Base-by-base conservation (phyloP, 2,329 filamentous ascomycete genomes). In the Colletotrichum sp. region DNA sequence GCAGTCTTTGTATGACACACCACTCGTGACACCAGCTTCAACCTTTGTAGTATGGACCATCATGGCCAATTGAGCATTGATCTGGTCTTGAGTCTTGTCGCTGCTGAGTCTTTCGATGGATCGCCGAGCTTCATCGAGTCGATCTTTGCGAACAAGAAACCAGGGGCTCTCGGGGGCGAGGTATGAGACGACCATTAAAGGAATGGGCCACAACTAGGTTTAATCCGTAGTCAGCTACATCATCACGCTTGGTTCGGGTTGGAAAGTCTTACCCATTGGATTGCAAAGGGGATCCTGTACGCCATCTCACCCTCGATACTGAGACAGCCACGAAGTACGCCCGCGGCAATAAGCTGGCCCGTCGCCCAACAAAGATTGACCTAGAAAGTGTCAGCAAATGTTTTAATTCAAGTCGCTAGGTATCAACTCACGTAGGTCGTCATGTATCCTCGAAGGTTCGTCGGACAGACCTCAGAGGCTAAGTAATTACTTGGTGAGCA, bases 1-100 rank as follows among this genome's bases (percentile, higher is more conserved):
- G 76, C 86, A 88, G 78, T 89, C 86, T 31, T 78, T 63, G 76
- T 89, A 90, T 0, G 79, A 82, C 2, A 83, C 83, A 4, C 86
- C 86, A 3, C 77, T 77, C 1, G 82, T 82, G 43, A 83, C 78
- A n/a, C 81, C 78, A 38, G 82, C 80, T 76, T 88, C 86, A 16
- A 86, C 77, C 77, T 83, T 82, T 67, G 86, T 84, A 5, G 79
- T 80, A 57, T 80, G 78, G 21, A 77, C 66, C 69, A 80, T 79
- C 76, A 80, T 78, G 6, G 79, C 79, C 7, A 80, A 64, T 1
- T 76, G 76, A 4, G 70, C 65, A 27, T 58, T 72, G 8, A 72
- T 69, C n/a, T 72, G 70, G 16, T 69, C 66, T 29, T 63, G 70
- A 4, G 70, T 72, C 54, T 79, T 77, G n/a, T 77, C 69, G 36